Evolutionary conservation across 345 rosid genomes (phyloP).

Genomic region (Clarkia xantiana): DNA sequence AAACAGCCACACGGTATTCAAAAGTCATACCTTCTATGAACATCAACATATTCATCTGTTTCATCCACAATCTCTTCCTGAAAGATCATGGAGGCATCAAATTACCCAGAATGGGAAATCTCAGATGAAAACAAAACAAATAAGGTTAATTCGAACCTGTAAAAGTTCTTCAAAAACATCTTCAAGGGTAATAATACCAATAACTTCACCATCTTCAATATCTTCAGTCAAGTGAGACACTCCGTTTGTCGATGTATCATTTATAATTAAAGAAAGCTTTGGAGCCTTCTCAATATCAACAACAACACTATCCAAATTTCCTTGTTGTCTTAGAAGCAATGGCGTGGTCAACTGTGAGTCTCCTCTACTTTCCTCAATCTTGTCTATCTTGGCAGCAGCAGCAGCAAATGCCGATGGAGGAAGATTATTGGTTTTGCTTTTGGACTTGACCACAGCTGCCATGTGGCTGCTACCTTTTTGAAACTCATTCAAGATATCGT

Average conservation of each 20-base stretch:
- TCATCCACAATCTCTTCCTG: constrained; percentile 98
- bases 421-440: constrained; percentile 38
- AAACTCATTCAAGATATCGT: constrained; percentile 91
- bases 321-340: constrained; percentile 41
- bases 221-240: constrained; percentile 43
- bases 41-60: constrained; percentile 93
- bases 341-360: constrained; percentile 47
- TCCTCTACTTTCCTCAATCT: constrained; percentile 22
- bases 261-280: constrained; percentile 14
- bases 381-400: constrained; percentile 25
- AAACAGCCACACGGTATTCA: neutral
- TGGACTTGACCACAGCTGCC: constrained; percentile 93
- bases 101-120: constrained; percentile 3
- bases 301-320: constrained; percentile 34
- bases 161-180: constrained; percentile 96
- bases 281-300: constrained; percentile 52
- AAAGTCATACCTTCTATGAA: constrained; percentile 59
- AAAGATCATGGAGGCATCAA: neutral
- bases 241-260: constrained; percentile 26
- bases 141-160: constrained; percentile 33
- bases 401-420: constrained; percentile 12
- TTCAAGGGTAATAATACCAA: constrained; percentile 90
- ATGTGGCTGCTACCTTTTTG: constrained; percentile 99
- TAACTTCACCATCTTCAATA: constrained; percentile 82
- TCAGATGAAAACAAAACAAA: constrained; percentile 4